These are phyloP conservation scores for Neostapfia colusana DNA, from an alignment of 176 grass and related monocot species.

Conservation along the genomic window DNA sequence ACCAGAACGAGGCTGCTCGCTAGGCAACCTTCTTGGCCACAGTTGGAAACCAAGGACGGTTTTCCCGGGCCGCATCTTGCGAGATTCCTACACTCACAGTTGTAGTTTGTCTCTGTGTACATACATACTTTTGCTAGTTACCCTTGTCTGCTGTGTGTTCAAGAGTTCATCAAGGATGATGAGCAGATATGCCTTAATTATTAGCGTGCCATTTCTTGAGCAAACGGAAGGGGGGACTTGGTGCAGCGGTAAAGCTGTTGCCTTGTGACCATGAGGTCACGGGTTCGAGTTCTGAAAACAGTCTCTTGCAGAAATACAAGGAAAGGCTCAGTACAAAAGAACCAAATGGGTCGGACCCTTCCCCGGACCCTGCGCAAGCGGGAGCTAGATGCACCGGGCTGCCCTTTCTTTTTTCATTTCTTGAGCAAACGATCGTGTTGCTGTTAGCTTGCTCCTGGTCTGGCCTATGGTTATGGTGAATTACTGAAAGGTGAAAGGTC, in stretches of 20 bases:
- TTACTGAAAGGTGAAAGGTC: constrained; percentile 26
- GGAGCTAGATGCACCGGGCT: too few species aligned
- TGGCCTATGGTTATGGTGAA: constrained; percentile 9
- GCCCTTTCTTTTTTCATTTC: too few species aligned
- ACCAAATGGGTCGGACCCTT: too few species aligned
- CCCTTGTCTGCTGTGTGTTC: neutral
- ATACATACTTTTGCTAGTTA: constrained; percentile 29
- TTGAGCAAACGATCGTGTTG: constrained; percentile 8
- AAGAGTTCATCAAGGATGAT: constrained; percentile 27
- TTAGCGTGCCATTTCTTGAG: neutral
- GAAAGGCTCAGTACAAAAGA: too few species aligned
- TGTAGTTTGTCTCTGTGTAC: constrained; percentile 28
- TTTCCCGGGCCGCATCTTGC: neutral
- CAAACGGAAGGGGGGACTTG: too few species aligned
- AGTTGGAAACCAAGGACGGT: neutral
- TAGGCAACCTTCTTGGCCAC: neutral
- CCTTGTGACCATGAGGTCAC: too few species aligned
- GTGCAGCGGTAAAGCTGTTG: too few species aligned
- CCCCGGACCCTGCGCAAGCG: too few species aligned
- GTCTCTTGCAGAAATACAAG: too few species aligned
- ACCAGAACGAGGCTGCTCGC: constrained; percentile 24
- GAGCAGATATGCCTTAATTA: neutral
- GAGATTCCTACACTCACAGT: neutral
- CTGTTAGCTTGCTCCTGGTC: neutral
- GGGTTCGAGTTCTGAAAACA: too few species aligned